A percentile compares a stretch with the other conserved stretches of the same genome.
phyloP scores from a whole-genome alignment of 805 yeast species.

The Kuraishia cidri region DNA sequence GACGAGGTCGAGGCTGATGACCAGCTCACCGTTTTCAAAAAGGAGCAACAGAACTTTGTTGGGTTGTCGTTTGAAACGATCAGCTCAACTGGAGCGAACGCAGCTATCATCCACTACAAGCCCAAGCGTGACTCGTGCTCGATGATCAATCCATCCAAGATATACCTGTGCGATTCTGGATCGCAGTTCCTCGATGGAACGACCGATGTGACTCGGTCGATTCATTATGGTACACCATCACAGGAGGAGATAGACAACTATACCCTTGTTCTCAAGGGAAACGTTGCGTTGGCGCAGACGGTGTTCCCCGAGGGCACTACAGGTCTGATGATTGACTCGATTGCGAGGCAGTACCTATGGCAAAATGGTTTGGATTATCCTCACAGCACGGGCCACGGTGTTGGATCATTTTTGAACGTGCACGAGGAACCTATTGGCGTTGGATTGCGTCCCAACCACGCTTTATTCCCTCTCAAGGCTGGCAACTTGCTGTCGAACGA shows the following conservation, averaged over 20 bases:
- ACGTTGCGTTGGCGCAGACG: constrained; percentile 74
- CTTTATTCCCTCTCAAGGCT: constrained; percentile 30
- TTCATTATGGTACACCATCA: constrained; percentile 55
- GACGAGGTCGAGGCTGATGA: constrained; percentile 52
- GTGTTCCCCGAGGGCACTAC: constrained; percentile 71
- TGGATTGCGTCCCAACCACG: constrained; percentile 45
- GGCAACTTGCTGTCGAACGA: constrained; percentile 54
- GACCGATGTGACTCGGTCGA: constrained; percentile 89
- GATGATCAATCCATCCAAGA: constrained; percentile 53
- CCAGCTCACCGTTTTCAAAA: constrained; percentile 39
- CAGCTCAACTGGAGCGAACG: constrained; percentile 68
- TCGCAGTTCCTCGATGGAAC: constrained; percentile 92
- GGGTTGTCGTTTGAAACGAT: constrained; percentile 74
- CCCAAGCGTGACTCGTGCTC: constrained; percentile 54
- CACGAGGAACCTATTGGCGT: constrained; percentile 94
- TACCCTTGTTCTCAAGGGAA: constrained; percentile 87
- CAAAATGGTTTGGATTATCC: constrained; percentile 74
- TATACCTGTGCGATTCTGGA: constrained; percentile 83
- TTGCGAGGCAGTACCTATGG: constrained; percentile 83
- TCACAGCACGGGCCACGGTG: constrained; percentile 98
- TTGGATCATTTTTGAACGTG: constrained; percentile 85
- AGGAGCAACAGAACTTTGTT: constrained; percentile 35
- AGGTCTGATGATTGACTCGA: constrained; percentile 68
- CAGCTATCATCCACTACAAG: constrained; percentile 68
- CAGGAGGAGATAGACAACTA: constrained; percentile 56